Conservation (phyloP, 352 stramenopile species). For the Plasmopara muralis region DNA sequence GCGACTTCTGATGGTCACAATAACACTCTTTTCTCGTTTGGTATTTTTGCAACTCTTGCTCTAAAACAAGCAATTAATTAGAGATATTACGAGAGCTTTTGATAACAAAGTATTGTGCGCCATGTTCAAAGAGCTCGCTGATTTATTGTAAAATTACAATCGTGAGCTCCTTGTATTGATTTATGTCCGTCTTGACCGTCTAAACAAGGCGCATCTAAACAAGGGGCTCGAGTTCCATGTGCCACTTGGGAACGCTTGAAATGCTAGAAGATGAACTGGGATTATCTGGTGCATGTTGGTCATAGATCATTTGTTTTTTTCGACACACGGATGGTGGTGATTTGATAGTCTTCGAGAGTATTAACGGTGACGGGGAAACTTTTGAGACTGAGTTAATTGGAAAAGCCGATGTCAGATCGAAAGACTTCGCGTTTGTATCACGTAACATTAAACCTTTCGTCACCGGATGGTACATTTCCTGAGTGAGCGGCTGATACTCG, state of each 20-base stretch:
- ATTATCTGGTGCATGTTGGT: slow-evolving; percentile 1
- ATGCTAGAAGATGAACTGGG: slow-evolving; percentile 7
- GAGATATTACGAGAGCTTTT: too few species aligned
- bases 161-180: neutral
- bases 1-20: too few species aligned
- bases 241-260: slow-evolving; percentile 50
- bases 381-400: slow-evolving; percentile 17
- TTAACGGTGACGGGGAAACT: slow-evolving; percentile 26
- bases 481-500: slow-evolving; percentile 19
- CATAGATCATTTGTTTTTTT: slow-evolving; percentile 3
- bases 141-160: too few species aligned
- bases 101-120: too few species aligned
- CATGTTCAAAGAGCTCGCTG: too few species aligned
- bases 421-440: neutral
- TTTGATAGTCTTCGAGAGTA: slow-evolving; percentile 42
- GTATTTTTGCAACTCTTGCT: too few species aligned
- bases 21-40: too few species aligned
- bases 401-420: neutral
- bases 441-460: neutral
- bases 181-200: neutral
- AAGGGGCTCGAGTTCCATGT: too few species aligned
- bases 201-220: slow-evolving; percentile 19
- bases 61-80: too few species aligned
- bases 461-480: neutral
- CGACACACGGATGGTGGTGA: slow-evolving; percentile 23